Evolutionary conservation across 83 land plant species (phyloP).

Genomic region (Picea engelmannii): DNA sequence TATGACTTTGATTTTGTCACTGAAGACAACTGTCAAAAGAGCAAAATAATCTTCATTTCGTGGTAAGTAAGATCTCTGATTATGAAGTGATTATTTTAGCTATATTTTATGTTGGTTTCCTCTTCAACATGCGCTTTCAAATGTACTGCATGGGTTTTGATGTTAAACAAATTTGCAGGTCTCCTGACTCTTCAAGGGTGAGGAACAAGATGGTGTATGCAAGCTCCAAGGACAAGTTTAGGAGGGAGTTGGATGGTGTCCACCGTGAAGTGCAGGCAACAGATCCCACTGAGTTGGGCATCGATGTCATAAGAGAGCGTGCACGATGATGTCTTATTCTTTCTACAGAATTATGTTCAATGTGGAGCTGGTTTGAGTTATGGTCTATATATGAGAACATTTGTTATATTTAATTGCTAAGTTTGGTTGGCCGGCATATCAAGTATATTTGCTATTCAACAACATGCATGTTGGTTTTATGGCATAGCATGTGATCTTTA

Average conservation of each 20-base stretch:
- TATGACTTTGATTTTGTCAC: slow-evolving; percentile 28
- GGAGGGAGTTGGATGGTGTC: slow-evolving; percentile 34
- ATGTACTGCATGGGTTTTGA: too few relatives aligned
- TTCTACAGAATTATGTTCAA: too few relatives aligned
- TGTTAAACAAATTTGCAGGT: slow-evolving; percentile 23
- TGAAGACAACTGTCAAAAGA: slow-evolving; percentile 65
- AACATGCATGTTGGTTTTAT: too few relatives aligned
- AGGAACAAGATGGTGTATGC: slow-evolving; percentile 49
- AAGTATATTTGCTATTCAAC: too few relatives aligned
- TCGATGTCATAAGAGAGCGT: slow-evolving; percentile 37
- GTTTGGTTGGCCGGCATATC: too few relatives aligned
- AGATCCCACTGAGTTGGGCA: slow-evolving; percentile 58
- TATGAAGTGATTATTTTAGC: too few relatives aligned
- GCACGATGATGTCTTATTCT: background rate
- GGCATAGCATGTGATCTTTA: too few relatives aligned
- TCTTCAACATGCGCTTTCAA: too few relatives aligned
- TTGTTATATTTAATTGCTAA: too few relatives aligned
- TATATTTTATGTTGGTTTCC: too few relatives aligned
- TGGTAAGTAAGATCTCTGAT: slow-evolving; percentile 26
- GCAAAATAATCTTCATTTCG: slow-evolving; percentile 62
- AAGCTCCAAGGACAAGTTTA: slow-evolving; percentile 27
- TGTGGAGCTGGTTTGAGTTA: too few relatives aligned
- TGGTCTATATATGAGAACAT: too few relatives aligned
- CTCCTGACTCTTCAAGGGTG: slow-evolving; percentile 50
- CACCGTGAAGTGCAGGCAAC: slow-evolving; percentile 45